Base-by-base conservation (phyloP, 495 filamentous ascomycete genomes). In the Penicillium chermesinum region DNA sequence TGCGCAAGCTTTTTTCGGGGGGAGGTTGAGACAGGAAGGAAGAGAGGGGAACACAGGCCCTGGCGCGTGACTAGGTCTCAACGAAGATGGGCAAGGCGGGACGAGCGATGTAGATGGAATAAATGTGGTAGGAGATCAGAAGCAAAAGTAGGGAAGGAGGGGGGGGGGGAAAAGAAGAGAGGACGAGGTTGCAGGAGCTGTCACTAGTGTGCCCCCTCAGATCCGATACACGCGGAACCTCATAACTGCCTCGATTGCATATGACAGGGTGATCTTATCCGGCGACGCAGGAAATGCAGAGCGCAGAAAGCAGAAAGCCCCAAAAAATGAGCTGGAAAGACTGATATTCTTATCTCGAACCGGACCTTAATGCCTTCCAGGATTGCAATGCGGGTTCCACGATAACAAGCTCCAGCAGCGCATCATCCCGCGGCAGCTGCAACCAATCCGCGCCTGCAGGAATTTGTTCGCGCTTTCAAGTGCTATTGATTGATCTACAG, bases 121-220 rank as follows among this genome's bases (percentile, higher is more conserved):
- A 21, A 15, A 34, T 40, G 40, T 18, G 33, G 37, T 43, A 19
- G 38, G 41, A 19, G 39, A 17, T 40, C 16, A 36, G 41, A 41
- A 32, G 36, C 13, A 35, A 30, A 39, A 38, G 20, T 39, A 25
- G 32, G 16, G 33, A 48, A 42, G 38, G 40, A n/a, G 47, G 34
- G 44, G 38, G 40, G 36, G 38, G 25, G 44, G 32, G 33, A 15
- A 38, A 21, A 33, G 39, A 38, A 40, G 33, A 40, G 44, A 30
- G 27, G 46, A 46, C 38, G 47, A 50, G 47, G 53, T 50, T 50
- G 44, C 47, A 51, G 51, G 48, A 50, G 55, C 47, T 53, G 33
- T 50, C 52, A 44, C 47, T 47, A 50, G 47, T 48, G 16, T 42
- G 25, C 25, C 25, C 25, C 25, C 25, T 10, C 25, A 30, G 25